Conservation (phyloP, 768 basidiomycete genomes). For the Tricholoma matsutake region DNA sequence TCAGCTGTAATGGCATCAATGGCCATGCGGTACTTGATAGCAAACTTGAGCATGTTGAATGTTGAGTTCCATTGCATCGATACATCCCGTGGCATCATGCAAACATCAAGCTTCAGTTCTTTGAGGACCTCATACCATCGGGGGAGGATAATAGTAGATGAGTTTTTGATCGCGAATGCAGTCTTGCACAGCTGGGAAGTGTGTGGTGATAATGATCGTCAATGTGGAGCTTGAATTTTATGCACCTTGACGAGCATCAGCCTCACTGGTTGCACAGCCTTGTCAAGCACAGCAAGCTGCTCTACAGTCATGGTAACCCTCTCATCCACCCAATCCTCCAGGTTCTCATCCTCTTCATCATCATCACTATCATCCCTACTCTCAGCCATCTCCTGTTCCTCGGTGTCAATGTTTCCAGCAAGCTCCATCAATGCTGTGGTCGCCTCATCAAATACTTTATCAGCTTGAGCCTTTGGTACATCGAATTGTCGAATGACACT, state of each 20-base stretch:
- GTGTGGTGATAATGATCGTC: background rate
- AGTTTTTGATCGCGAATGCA: slow-evolving; percentile 8
- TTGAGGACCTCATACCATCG: slow-evolving; percentile 10
- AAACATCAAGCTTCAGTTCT: slow-evolving; percentile 1
- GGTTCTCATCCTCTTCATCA: no score
- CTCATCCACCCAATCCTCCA: no score
- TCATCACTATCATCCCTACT: no score
- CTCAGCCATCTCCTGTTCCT: no score
- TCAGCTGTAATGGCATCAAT: no score
- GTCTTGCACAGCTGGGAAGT: background rate
- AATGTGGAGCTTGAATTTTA: background rate
- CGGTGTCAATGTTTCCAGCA: slow-evolving; percentile 7
- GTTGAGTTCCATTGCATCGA: slow-evolving; percentile 10
- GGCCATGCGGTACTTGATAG: background rate
- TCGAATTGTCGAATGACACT: slow-evolving; percentile 14
- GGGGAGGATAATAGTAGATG: slow-evolving; percentile 19
- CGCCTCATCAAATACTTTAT: background rate
- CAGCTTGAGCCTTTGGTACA: background rate
- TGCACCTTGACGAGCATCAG: slow-evolving; percentile 32
- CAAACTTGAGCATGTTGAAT: no score
- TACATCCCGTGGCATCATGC: slow-evolving; percentile 27
- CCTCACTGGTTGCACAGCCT: no score
- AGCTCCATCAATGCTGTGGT: slow-evolving; percentile 22
- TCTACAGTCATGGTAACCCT: no score
- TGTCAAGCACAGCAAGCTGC: no score